phyloP scores from a whole-genome alignment of 306 rosid genomes.

The Lathyrus tuberosus region DNA sequence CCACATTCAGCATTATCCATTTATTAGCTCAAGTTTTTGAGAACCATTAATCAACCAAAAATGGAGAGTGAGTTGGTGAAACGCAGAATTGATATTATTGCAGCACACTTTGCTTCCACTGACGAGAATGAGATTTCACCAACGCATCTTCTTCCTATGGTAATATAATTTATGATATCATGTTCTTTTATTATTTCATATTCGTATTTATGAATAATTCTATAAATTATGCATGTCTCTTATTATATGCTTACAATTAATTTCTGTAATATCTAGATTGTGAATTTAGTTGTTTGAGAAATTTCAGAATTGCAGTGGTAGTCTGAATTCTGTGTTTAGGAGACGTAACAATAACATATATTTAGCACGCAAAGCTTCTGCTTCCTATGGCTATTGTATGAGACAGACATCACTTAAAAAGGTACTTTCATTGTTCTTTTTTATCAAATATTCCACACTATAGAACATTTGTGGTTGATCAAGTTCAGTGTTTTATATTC shows the following conservation, averaged over 20 bases:
- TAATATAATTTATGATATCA: conserved; percentile 16
- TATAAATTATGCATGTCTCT: background rate
- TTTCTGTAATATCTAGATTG: background rate
- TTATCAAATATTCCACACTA: background rate
- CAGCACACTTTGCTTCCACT: conserved; percentile 60
- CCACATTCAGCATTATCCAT: conserved; percentile 25
- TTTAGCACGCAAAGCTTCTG: conserved; percentile 73
- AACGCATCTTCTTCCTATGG: conserved; percentile 63
- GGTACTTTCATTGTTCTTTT: conserved; percentile 44
- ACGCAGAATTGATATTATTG: conserved; percentile 65
- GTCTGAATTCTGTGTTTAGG: conserved; percentile 52
- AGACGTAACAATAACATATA: conserved; percentile 54
- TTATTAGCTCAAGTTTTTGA: conserved; percentile 15
- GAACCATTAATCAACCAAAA: background rate
- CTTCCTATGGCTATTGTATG: conserved; percentile 65
- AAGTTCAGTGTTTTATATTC: background rate
- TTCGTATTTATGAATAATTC: conserved; percentile 4
- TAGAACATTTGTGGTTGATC: too few relatives aligned
- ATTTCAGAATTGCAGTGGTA: conserved; percentile 60
- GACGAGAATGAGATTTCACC: conserved; percentile 68
- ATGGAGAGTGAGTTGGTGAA: conserved; percentile 69
- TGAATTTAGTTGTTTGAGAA: too few relatives aligned
- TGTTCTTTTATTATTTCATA: conserved; percentile 5
- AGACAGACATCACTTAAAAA: conserved; percentile 55
- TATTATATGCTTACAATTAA: conserved; percentile 8